Percentiles rank a stretch among this genome's conserved stretches.
phyloP scores from a whole-genome alignment of 257 asterid species.

The Handroanthus guayacan region DNA sequence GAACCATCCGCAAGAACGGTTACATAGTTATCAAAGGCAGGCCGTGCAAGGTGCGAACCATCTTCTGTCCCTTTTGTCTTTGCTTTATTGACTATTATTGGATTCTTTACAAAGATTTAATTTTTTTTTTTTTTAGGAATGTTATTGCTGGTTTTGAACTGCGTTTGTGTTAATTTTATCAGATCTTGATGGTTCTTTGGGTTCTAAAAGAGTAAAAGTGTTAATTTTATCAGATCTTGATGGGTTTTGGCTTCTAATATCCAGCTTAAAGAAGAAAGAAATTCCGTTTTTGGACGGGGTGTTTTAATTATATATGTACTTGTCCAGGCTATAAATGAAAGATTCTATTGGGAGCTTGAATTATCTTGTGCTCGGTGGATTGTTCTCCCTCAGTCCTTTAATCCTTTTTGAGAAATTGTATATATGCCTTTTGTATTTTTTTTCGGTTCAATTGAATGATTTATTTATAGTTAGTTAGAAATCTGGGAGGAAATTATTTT shows the following conservation, averaged over 20 bases:
- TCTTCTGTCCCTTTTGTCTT: not conserved
- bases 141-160: not conserved
- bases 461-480: not conserved
- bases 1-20: conserved; percentile 81
- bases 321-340: not conserved
- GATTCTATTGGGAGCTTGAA: not conserved
- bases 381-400: not conserved
- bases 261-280: too few relatives aligned
- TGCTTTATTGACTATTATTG: not conserved
- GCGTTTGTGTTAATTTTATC: conserved; percentile 29
- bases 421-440: not conserved
- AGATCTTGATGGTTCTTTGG: conserved; percentile 27
- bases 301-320: too few relatives aligned
- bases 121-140: not conserved
- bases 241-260: not conserved
- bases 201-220: too few relatives aligned
- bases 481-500: not conserved
- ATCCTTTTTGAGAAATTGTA: too few relatives aligned
- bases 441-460: too few relatives aligned
- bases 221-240: conserved; percentile 41
- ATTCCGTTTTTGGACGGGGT: too few relatives aligned
- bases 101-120: not conserved
- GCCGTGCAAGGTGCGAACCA: conserved; percentile 70
- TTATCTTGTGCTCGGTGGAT: not conserved
- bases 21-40: conserved; percentile 77